Base-by-base conservation (phyloP, 805 yeast genomes). In the Kluyveromyces siamensis region DNA sequence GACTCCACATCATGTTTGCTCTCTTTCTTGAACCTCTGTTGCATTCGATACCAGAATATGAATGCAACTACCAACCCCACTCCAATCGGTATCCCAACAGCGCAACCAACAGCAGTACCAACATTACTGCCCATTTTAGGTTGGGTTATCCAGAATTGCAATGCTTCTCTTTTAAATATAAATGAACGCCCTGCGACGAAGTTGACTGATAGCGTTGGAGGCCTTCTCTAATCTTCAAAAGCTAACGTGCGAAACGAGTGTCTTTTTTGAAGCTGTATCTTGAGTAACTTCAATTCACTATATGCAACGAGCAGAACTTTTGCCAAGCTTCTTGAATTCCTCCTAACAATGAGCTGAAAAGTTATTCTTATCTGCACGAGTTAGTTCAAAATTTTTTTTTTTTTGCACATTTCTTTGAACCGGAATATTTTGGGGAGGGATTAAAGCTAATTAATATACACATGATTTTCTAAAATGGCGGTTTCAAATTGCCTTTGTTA, bases 1-100 rank as follows among this genome's bases (percentile, higher is more conserved):
- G 69, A 59, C 11, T 65, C 71, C 4, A 57, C 59, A 41, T 66
- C 69, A 17, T 65, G 66, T 21, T 63, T 57, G 40, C 63, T 67
- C 49, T 76, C 81, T 44, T 58, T 56, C 44, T 63, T 66, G 37
- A 68, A 61, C 41, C 70, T 64, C 49, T 62, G 55, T 48, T 66
- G 71, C 48, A 71, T 68, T 41, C 72, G 65, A 30, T 60, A 49
- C 71, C 74, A 70, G 48, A 73, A 67, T 10, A 52, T 52, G 2
- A 64, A 33, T 0, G 72, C 66, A 2, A 73, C 62, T 0, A 67
- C 16, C 1, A 71, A 11, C 1, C 73, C 71, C 9, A 74, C 52
- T 4, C 67, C 70, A n/a, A 69, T 56, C 0, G 81, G 81, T 21
- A 77, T 66, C 35, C 80, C 81, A 4, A 77, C 75, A 2, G 80